Base-by-base conservation (phyloP, 139 green algal genomes). In the Limnomonas spitsbergensis region DNA sequence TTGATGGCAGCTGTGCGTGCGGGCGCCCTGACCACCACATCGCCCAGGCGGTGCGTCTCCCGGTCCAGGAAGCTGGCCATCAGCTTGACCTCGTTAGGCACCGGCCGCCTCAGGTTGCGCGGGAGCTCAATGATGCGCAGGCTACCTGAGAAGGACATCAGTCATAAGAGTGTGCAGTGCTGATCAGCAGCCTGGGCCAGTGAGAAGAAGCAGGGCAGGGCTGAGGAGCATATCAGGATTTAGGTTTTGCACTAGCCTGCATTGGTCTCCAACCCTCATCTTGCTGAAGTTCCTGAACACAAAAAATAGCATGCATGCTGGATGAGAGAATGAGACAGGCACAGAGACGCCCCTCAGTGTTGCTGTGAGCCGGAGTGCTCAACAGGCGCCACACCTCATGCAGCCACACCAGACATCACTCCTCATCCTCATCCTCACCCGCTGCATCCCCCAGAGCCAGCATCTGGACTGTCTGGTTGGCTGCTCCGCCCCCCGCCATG, bases 121-220 rank as follows among this genome's bases (percentile, higher is more conserved):
- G 93, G 93, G 81, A 97, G 69, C 83, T 94, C 89, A 85, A 96
- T 78, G 71, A 97, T 85, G 79, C 91, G 91, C 67, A 97, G 77
- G 78, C 92, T 84, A 14, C 91, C 91, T 53, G 32, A 35, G 39
- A 7, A 77, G 38, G 9, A 40, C n/a, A 4, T 4, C 14, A 29
- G 37, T 40, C 27, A 34, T 9, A 27, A 68, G n/a, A n/a, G n/a
- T n/a, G n/a, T 56, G 42, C 42, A 56, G 42, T 56, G 42, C n/a
- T n/a, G n/a, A n/a, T n/a, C n/a, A n/a, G 47, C 14, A 20, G 47
- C 20, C 14, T 61, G 47, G 47, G 47, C 47, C 14, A 61, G 47
- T 61, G 47, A 61, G 47, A 29, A 20, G 47, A 69, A 70, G 6
- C 35, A 35, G 3, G 1, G 6, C 38, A 54, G 61, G 27, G 38